These are phyloP conservation scores for Lathyrus tuberosus DNA, from an alignment of 306 rosid genomes.

Conservation along the genomic window DNA sequence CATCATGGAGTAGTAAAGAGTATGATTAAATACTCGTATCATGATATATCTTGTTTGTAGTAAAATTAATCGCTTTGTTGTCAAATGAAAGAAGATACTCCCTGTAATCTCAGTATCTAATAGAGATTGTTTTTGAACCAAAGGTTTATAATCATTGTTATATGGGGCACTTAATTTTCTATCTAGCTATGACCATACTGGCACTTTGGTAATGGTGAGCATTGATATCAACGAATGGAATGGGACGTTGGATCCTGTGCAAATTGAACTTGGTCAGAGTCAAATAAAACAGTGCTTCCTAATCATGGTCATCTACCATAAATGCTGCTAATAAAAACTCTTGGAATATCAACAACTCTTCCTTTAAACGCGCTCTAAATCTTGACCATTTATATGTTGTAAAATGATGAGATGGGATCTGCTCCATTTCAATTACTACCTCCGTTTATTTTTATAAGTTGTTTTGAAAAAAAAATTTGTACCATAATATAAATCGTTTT, in stretches of 20 bases:
- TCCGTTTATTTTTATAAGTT: no score
- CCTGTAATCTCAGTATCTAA: no score
- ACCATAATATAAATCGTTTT: no score
- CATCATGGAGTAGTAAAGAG: no score
- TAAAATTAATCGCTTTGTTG: no score
- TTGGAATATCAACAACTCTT: not conserved
- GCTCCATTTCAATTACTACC: no score
- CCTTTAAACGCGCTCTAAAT: not conserved
- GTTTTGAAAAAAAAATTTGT: no score
- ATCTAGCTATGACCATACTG: not conserved
- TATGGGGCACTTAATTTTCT: not conserved
- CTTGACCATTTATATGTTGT: not conserved
- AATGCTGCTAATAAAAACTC: not conserved
- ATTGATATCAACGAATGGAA: not conserved
- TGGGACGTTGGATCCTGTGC: slow-evolving; percentile 1
- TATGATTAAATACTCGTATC: no score
- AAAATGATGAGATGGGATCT: no score
- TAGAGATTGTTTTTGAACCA: not conserved
- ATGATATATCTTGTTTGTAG: no score
- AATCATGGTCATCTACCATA: not conserved
- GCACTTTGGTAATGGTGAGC: slow-evolving; percentile 3
- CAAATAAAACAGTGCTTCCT: not conserved
- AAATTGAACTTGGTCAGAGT: slow-evolving; percentile 9
- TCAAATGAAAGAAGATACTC: no score
- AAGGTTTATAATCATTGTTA: not conserved